These are phyloP conservation scores for Ampelomyces quisqualis DNA, from an alignment of 2,329 filamentous ascomycete species.

Conservation along the genomic window DNA sequence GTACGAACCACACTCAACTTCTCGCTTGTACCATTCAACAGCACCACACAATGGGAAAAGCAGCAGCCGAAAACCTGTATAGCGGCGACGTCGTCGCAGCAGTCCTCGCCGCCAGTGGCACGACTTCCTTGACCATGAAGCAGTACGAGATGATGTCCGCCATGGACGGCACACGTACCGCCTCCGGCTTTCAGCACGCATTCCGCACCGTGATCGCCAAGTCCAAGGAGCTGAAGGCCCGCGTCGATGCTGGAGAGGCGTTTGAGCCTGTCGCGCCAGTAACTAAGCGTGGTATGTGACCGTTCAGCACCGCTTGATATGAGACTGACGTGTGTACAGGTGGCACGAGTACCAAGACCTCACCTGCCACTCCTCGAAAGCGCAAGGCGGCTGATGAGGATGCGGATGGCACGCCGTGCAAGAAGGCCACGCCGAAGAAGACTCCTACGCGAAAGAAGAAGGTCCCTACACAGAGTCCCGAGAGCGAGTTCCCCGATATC, in stretches of 20 bases:
- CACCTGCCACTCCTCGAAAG: conserved; percentile 23
- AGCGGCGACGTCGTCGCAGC: conserved; percentile 25
- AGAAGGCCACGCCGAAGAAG: conserved; percentile 22
- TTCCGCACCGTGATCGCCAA: conserved; percentile 27
- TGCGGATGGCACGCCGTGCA: conserved; percentile 11
- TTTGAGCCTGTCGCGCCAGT: conserved; percentile 24
- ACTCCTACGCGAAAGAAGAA: neutral
- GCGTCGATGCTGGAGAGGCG: conserved; percentile 23
- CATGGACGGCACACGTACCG: conserved; percentile 27
- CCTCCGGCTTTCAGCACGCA: conserved; percentile 28
- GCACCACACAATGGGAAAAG: conserved; percentile 19
- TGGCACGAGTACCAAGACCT: conserved; percentile 8
- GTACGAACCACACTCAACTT: neutral
- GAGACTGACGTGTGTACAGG: conserved; percentile 11
- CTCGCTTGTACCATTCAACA: neutral
- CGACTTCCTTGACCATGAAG: conserved; percentile 14
- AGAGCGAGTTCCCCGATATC: too few species aligned
- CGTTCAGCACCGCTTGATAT: too few species aligned
- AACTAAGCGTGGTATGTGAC: conserved; percentile 32
- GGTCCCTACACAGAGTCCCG: neutral
- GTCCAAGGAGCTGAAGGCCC: conserved; percentile 33
- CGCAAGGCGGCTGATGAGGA: conserved; percentile 12
- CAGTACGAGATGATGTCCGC: conserved; percentile 35
- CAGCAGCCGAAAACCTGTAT: neutral
- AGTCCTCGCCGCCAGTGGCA: conserved; percentile 27